phyloP scores from a whole-genome alignment of 768 basidiomycete genomes.

The Naganishia kalamii region DNA sequence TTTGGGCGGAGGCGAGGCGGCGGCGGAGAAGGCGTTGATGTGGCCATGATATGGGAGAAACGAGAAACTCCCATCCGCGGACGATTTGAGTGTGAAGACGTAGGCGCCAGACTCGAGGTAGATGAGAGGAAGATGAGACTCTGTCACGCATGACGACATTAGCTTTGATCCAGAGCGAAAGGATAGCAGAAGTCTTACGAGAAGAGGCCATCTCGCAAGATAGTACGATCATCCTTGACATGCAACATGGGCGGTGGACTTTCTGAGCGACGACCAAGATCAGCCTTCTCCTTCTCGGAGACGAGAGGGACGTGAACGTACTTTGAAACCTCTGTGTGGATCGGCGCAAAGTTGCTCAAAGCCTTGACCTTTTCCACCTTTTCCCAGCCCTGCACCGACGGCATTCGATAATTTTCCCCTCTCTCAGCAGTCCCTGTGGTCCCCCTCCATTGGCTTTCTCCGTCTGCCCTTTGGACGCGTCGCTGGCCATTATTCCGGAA shows the following conservation, averaged over 20 bases:
- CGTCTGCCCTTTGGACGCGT: neutral
- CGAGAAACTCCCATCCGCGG: conserved; percentile 86
- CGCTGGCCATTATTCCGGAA: neutral
- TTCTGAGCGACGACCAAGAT: neutral
- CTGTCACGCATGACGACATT: conserved; percentile 48
- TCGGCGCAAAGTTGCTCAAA: conserved; percentile 54
- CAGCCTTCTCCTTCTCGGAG: too few relatives aligned
- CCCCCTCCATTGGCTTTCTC: conserved; percentile 21
- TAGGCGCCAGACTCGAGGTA: conserved; percentile 69
- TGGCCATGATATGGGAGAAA: conserved; percentile 56
- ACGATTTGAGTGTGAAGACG: conserved; percentile 82
- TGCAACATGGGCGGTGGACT: conserved; percentile 26
- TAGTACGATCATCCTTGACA: conserved; percentile 53
- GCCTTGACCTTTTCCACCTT: conserved; percentile 46
- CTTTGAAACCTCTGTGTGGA: conserved; percentile 79
- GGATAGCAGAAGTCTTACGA: conserved; percentile 48
- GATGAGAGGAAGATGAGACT: conserved; percentile 75
- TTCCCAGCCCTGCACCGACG: conserved; percentile 20
- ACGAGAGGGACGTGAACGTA: too few relatives aligned
- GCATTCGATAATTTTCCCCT: conserved; percentile 6
- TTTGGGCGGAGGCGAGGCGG: conserved; percentile 63
- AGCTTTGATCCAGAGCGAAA: neutral
- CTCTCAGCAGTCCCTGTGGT: neutral
- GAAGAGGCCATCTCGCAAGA: conserved; percentile 75
- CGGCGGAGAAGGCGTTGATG: conserved; percentile 70